Conservation (phyloP, 345 rosid species). For the Dipteronia dyeriana region DNA sequence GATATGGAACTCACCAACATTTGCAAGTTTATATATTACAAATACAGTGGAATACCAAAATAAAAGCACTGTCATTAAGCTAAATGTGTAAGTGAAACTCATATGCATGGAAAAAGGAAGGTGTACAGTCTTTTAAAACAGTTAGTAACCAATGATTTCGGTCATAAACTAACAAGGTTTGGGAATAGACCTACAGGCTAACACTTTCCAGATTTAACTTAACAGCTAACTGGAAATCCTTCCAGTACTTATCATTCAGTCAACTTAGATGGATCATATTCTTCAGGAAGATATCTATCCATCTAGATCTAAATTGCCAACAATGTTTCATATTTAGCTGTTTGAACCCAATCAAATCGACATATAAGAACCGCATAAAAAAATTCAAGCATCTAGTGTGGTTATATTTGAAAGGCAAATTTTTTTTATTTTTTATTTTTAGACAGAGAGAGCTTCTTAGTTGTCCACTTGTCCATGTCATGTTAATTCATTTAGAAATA, state of each 20-base stretch:
- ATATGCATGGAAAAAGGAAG: background rate
- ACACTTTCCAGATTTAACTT: background rate
- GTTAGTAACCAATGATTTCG: background rate
- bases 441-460: background rate
- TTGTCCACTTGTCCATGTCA: background rate
- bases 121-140: background rate
- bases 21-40: background rate
- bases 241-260: background rate
- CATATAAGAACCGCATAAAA: background rate
- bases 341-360: constrained; percentile 8
- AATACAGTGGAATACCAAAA: background rate
- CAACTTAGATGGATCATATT: background rate
- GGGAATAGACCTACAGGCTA: background rate
- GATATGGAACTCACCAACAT: background rate
- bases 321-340: background rate
- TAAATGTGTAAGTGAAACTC: background rate
- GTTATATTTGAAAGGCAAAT: background rate
- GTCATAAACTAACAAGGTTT: constrained; percentile 9
- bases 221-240: background rate
- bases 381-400: background rate
- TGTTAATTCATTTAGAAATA: too few species aligned
- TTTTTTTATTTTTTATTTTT: background rate
- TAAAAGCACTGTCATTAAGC: background rate
- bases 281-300: background rate
- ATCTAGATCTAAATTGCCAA: background rate